These are phyloP conservation scores for Brasilioporus rufonigricans DNA, from an alignment of 768 basidiomycete species.

Conservation along the genomic window DNA sequence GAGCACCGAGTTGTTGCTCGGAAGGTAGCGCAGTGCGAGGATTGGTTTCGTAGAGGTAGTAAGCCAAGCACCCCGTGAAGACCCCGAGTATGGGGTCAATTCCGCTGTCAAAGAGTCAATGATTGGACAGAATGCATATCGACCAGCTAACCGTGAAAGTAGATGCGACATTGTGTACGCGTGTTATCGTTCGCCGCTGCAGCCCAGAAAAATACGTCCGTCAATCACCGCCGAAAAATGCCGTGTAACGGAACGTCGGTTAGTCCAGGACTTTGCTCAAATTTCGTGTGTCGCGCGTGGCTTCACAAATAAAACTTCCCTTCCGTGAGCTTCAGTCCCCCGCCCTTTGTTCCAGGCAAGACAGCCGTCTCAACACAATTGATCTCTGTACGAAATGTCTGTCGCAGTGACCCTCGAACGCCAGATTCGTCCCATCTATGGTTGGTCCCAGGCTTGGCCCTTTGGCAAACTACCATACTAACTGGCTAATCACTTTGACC, in stretches of 20 bases:
- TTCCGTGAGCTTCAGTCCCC: background rate
- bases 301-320: constrained; percentile 1
- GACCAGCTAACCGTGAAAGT: constrained; percentile 31
- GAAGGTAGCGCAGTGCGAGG: constrained; percentile 64
- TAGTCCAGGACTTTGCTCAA: constrained; percentile 21
- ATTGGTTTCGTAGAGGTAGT: constrained; percentile 76
- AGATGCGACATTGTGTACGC: constrained; percentile 42
- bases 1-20: constrained; percentile 51
- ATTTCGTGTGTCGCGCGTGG: constrained; percentile 18
- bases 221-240: constrained; percentile 24
- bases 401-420: constrained; percentile 61
- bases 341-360: constrained; percentile 4
- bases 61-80: constrained; percentile 76
- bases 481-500: background rate
- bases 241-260: constrained; percentile 28
- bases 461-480: background rate
- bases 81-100: constrained; percentile 74
- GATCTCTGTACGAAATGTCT: constrained; percentile 40
- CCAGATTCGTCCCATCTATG: constrained; percentile 84
- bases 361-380: background rate
- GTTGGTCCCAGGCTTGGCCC: constrained; percentile 38
- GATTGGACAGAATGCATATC: background rate
- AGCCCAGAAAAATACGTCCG: background rate
- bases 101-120: constrained; percentile 38
- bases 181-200: background rate